Percentiles rank a stretch among this genome's conserved stretches.
Evolutionary conservation across 371 early-diverging fungal species (phyloP).

Genomic region (Mortierella sp.): DNA sequence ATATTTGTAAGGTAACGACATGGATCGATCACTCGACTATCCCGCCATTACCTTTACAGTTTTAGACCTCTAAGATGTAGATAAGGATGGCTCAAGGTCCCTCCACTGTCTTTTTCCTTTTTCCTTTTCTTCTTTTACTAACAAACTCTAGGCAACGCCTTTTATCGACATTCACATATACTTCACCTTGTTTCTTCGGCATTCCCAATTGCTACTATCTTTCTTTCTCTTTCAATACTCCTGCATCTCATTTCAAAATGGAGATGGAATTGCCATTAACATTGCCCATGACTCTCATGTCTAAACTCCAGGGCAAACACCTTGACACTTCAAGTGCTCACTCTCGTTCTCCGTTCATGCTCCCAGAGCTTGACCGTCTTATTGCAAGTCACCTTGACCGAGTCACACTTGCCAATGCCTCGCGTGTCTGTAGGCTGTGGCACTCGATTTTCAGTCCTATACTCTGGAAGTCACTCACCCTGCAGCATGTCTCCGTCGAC

Average conservation of each 20-base stretch:
- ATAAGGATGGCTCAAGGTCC: neutral
- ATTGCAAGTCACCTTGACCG: slow-evolving; percentile 48
- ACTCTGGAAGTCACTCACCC: slow-evolving; percentile 40
- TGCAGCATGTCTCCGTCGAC: slow-evolving; percentile 30
- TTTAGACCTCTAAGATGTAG: neutral
- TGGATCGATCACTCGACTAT: slow-evolving; percentile 3
- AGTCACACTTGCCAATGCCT: slow-evolving; percentile 31
- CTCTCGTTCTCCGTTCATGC: slow-evolving; percentile 35
- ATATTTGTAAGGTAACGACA: neutral
- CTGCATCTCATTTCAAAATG: slow-evolving; percentile 1
- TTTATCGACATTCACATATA: neutral
- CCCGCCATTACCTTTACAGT: neutral
- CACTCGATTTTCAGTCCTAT: slow-evolving; percentile 42
- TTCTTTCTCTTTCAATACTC: neutral
- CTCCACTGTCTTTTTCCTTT: slow-evolving; percentile 1
- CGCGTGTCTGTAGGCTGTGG: slow-evolving; percentile 48
- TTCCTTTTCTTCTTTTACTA: neutral
- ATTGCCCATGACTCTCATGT: slow-evolving; percentile 3
- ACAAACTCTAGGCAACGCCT: neutral
- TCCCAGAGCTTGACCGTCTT: slow-evolving; percentile 45
- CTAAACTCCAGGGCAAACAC: neutral
- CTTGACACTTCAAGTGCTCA: neutral
- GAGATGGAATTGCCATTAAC: slow-evolving; percentile 11
- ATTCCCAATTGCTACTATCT: neutral
- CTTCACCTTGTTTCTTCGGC: neutral